Percentiles rank a stretch among this genome's conserved stretches.
Evolutionary conservation across 345 rosid genomes (phyloP).

Genomic region (Brassica incana): DNA sequence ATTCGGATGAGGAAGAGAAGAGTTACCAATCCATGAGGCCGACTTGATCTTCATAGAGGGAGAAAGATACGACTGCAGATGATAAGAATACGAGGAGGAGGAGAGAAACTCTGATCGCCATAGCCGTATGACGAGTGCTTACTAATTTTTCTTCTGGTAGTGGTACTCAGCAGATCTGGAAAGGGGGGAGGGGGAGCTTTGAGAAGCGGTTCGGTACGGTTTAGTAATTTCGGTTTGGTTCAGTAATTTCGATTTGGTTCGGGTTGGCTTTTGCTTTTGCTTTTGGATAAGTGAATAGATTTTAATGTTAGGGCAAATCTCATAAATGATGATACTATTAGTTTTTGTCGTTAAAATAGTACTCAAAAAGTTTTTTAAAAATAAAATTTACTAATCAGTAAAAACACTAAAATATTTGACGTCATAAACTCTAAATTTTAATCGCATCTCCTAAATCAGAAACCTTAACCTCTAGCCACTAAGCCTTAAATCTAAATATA

Average conservation of each 20-base stretch:
- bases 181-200: conserved; percentile 6
- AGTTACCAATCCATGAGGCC: conserved; percentile 94
- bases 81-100: conserved; percentile 47
- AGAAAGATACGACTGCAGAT: conserved; percentile 40
- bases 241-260: neutral
- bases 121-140: conserved; percentile 44
- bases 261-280: no score
- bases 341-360: no score
- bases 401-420: no score
- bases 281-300: no score
- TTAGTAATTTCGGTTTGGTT: neutral
- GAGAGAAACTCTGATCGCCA: conserved; percentile 57
- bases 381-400: no score
- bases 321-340: no score
- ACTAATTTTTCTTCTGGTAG: conserved; percentile 6
- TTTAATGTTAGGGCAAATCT: no score
- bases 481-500: no score
- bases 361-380: no score
- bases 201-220: neutral
- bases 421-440: no score
- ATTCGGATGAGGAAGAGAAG: conserved; percentile 12
- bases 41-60: conserved; percentile 93
- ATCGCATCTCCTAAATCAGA: no score
- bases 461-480: no score
- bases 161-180: conserved; percentile 32